Evolutionary conservation across 208 protist genomes (phyloP).

Genomic region (Acanthamoeba divionensis): DNA sequence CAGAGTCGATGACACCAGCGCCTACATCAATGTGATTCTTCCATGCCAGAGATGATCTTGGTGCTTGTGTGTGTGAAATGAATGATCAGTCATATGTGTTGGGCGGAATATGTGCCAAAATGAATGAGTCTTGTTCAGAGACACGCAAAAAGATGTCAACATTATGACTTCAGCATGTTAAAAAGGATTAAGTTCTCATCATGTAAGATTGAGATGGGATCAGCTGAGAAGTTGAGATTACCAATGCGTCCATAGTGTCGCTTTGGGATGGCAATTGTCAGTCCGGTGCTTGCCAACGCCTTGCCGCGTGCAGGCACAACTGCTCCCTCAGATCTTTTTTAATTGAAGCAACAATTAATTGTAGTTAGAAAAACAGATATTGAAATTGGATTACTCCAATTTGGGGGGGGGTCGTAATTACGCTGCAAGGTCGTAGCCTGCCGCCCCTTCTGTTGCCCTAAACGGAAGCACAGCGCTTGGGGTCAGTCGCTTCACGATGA

Average conservation of each 20-base stretch:
- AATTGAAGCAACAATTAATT: neutral
- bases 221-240: conserved; percentile 15
- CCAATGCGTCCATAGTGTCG: conserved; percentile 76
- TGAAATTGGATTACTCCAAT: neutral
- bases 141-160: neutral
- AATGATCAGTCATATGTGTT: neutral
- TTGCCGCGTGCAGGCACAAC: conserved; percentile 79
- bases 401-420: neutral
- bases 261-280: conserved; percentile 77
- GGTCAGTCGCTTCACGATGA: conserved; percentile 59
- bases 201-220: neutral
- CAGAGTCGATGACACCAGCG: conserved; percentile 83
- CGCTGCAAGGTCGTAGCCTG: conserved; percentile 82
- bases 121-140: no score
- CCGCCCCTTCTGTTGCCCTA: conserved; percentile 64
- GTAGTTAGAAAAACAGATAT: neutral
- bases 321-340: conserved; percentile 68
- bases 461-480: conserved; percentile 63
- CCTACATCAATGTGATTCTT: conserved; percentile 82
- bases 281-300: conserved; percentile 80
- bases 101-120: no score
- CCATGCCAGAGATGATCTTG: conserved; percentile 78
- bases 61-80: conserved; percentile 75
- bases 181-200: no score
- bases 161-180: neutral